These are phyloP conservation scores for Periconia sp. DNA, from an alignment of 2,329 filamentous ascomycete genomes.

Conservation along the genomic window DNA sequence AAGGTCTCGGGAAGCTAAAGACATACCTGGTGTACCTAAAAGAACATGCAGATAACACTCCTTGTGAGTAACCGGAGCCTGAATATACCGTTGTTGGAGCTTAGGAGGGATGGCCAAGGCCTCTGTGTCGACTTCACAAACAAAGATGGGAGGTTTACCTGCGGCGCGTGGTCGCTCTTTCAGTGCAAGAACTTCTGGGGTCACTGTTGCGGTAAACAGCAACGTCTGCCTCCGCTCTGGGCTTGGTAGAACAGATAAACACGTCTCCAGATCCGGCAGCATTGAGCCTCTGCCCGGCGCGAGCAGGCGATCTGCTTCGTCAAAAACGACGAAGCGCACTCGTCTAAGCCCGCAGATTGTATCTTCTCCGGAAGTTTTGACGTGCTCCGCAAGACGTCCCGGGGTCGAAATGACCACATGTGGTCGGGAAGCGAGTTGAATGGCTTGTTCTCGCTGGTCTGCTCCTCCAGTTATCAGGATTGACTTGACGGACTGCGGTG, in stretches of 20 bases:
- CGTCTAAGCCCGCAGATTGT: conserved; percentile 82
- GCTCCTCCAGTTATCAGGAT: conserved; percentile 90
- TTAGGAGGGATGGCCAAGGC: conserved; percentile 78
- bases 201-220: conserved; percentile 95
- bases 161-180: conserved; percentile 78
- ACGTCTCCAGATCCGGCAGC: conserved; percentile 92
- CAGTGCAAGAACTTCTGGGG: conserved; percentile 85
- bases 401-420: conserved; percentile 96
- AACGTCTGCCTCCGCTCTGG: conserved; percentile 84
- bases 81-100: conserved; percentile 82
- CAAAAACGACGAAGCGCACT: conserved; percentile 85
- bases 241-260: conserved; percentile 79
- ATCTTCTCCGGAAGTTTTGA: conserved; percentile 88
- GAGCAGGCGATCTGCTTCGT: conserved; percentile 92
- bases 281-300: conserved; percentile 79
- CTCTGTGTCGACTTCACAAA: conserved; percentile 83
- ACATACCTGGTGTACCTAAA: conserved; percentile 65
- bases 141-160: conserved; percentile 78
- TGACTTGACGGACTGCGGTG: conserved; percentile 84
- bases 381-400: conserved; percentile 87
- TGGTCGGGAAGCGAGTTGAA: conserved; percentile 79
- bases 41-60: conserved; percentile 95
- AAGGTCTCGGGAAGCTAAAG: not conserved
- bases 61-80: conserved; percentile 88
- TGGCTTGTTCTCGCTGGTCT: conserved; percentile 90